Evolutionary conservation across 345 rosid genomes (phyloP).

Genomic region (Lepidium africanum): DNA sequence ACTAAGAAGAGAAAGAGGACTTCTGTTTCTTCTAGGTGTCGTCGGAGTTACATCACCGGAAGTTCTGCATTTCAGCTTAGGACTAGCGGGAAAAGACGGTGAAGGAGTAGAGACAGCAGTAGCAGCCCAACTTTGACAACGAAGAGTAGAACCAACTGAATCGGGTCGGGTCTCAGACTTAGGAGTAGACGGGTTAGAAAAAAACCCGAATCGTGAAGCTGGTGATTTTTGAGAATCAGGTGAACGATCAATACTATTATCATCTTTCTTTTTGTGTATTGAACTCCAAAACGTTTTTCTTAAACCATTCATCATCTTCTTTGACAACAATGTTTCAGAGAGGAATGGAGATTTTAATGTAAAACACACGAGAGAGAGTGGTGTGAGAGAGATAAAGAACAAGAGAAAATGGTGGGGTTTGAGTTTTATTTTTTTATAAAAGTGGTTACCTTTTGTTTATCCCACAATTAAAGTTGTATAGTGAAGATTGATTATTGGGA

Average conservation of each 20-base stretch:
- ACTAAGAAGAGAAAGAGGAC: conserved; percentile 37
- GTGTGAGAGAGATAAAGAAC: neutral
- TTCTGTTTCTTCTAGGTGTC: conserved; percentile 22
- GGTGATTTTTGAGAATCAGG: conserved; percentile 28
- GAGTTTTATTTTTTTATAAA: neutral
- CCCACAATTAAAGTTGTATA: neutral
- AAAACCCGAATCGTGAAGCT: conserved; percentile 57
- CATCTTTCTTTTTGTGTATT: conserved; percentile 47
- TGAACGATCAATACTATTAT: conserved; percentile 4
- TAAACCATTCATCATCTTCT: conserved; percentile 69
- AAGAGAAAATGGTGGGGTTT: conserved; percentile 26
- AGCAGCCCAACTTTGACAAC: conserved; percentile 44
- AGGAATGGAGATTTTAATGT: neutral
- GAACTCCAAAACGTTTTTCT: conserved; percentile 80
- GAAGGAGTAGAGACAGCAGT: conserved; percentile 23
- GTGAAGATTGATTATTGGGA: conserved; percentile 19
- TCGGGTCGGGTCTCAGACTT: conserved; percentile 42
- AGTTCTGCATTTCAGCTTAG: conserved; percentile 51
- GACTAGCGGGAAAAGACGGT: conserved; percentile 46
- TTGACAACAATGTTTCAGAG: neutral
- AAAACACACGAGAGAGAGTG: neutral
- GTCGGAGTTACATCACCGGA: conserved; percentile 17
- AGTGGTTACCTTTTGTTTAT: neutral
- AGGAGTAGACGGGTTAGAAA: conserved; percentile 84
- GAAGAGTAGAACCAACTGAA: conserved; percentile 35